Evolutionary conservation across 208 protist species (phyloP).

Genomic region (Trypanosoma cruzi): DNA sequence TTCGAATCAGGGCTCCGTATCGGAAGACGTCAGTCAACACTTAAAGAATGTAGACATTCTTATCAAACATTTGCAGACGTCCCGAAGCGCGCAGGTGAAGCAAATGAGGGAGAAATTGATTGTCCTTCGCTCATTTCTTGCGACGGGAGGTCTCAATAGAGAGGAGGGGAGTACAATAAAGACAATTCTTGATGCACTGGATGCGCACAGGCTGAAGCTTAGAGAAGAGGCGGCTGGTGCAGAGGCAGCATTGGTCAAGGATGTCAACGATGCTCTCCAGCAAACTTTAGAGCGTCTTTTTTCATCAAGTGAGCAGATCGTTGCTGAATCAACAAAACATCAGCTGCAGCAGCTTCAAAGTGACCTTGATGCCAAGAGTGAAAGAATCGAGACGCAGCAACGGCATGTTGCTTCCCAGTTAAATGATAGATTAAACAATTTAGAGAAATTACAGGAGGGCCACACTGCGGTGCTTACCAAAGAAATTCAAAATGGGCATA

Average conservation of each 20-base stretch:
- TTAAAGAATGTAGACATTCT: constrained; percentile 24
- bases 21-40: constrained; percentile 24
- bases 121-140: constrained; percentile 19
- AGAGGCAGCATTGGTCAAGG: constrained; percentile 16
- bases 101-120: constrained; percentile 22
- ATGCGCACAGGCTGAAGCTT: constrained; percentile 24
- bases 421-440: constrained; percentile 25
- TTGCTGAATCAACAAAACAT: constrained; percentile 3
- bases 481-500: constrained; percentile 1
- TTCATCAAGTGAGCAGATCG: background rate
- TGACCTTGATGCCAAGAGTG: constrained; percentile 6
- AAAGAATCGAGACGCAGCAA: constrained; percentile 8
- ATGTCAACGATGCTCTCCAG: constrained; percentile 14
- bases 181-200: constrained; percentile 13
- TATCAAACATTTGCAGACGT: constrained; percentile 13
- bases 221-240: constrained; percentile 16
- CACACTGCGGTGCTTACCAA: constrained; percentile 1
- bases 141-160: background rate
- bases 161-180: background rate
- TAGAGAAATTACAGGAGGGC: constrained; percentile 10
- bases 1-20: background rate
- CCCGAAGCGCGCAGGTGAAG: constrained; percentile 16
- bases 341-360: constrained; percentile 9
- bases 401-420: constrained; percentile 7
- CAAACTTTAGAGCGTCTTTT: constrained; percentile 15